These are phyloP conservation scores for Simmondsia chinensis DNA, from an alignment of 148 eudicot species.

Conservation along the genomic window DNA sequence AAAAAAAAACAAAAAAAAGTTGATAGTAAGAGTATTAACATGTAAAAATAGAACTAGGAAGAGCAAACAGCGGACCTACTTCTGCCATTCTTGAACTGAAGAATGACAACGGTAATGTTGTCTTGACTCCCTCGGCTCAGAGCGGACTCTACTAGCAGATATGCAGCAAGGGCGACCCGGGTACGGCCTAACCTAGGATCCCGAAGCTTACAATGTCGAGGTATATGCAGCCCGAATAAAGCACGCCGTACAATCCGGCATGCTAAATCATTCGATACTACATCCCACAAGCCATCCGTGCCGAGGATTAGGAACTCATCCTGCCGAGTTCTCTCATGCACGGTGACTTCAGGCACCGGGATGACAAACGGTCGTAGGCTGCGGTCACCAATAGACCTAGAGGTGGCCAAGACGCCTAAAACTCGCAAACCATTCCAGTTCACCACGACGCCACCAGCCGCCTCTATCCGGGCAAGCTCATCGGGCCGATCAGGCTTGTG, in stretches of 20 bases:
- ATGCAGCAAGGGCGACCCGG: constrained; percentile 14
- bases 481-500: constrained; percentile 47
- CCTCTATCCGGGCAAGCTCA: constrained; percentile 38
- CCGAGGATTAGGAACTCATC: constrained; percentile 47
- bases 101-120: constrained; percentile 32
- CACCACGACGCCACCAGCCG: constrained; percentile 32
- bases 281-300: constrained; percentile 49
- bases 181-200: not conserved
- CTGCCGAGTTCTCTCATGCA: constrained; percentile 5
- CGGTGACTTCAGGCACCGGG: constrained; percentile 31
- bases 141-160: constrained; percentile 17
- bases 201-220: constrained; percentile 5
- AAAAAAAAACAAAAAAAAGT: too few relatives aligned
- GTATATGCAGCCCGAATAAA: too few relatives aligned
- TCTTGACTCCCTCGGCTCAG: constrained; percentile 28
- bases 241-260: constrained; percentile 23
- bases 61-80: not conserved
- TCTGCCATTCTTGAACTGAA: constrained; percentile 4
- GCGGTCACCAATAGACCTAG: constrained; percentile 41
- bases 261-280: constrained; percentile 31
- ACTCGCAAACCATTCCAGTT: constrained; percentile 38
- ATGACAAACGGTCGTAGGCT: constrained; percentile 36
- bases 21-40: too few relatives aligned
- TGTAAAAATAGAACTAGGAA: too few relatives aligned
- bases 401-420: constrained; percentile 34